Evolutionary conservation across 306 rosid species (phyloP).

Genomic region (Oemleria cerasiformis): DNA sequence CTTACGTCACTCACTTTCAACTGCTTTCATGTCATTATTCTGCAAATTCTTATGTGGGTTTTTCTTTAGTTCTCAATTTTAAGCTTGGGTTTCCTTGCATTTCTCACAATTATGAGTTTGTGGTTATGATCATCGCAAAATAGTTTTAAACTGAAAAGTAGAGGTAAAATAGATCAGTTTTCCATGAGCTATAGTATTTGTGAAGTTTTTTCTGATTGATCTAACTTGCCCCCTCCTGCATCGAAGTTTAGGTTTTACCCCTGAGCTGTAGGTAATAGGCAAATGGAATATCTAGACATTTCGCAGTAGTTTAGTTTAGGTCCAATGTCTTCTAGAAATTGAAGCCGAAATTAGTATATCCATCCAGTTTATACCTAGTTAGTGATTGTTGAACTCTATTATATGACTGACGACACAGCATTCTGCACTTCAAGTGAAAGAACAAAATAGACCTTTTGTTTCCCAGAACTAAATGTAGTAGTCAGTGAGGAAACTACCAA

Average conservation of each 20-base stretch:
- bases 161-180: background rate
- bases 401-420: background rate
- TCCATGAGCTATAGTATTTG: background rate
- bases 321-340: background rate
- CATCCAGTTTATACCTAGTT: background rate
- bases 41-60: conserved; percentile 18
- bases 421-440: background rate
- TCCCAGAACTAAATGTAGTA: background rate
- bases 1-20: background rate
- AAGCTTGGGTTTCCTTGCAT: background rate
- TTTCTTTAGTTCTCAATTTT: conserved; percentile 2
- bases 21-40: background rate
- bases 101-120: background rate
- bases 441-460: background rate
- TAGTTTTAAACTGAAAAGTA: background rate
- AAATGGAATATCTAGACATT: background rate
- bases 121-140: background rate
- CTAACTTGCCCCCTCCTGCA: no score
- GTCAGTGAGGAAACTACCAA: background rate
- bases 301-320: background rate
- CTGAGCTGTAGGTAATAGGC: background rate
- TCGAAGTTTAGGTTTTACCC: no score
- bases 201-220: no score
- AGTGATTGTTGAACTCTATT: background rate
- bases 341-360: background rate